A percentile compares a stretch with the other conserved stretches of the same genome.
Conservation (phyloP, 768 basidiomycete species). For the Dendrothele bispora region DNA sequence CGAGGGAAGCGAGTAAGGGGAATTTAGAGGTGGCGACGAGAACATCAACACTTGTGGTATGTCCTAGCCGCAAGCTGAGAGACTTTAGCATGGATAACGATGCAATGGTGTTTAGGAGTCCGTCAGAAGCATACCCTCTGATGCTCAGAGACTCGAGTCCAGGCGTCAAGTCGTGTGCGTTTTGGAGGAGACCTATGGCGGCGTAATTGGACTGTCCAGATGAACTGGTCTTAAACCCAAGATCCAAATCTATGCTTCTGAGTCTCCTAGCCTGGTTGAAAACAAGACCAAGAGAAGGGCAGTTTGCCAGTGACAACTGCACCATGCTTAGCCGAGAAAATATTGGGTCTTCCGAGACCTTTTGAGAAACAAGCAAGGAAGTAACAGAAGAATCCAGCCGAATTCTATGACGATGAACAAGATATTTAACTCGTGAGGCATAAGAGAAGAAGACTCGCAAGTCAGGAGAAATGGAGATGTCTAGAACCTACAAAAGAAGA, state of each 20-base stretch:
- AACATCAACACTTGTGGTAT: slow-evolving; percentile 33
- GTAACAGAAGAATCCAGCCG: slow-evolving; percentile 24
- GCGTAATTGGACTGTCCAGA: slow-evolving; percentile 15
- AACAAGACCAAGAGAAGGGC: slow-evolving; percentile 24
- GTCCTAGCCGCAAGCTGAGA: slow-evolving; percentile 39
- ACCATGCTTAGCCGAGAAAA: slow-evolving; percentile 29
- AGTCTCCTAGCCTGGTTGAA: slow-evolving; percentile 30
- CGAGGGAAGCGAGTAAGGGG: slow-evolving; percentile 37
- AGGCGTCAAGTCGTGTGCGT: slow-evolving; percentile 25
- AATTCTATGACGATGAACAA: slow-evolving; percentile 28
- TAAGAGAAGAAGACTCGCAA: slow-evolving; percentile 30
- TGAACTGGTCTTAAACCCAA: slow-evolving; percentile 33
- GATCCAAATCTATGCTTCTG: slow-evolving; percentile 34
- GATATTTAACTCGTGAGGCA: slow-evolving; percentile 35
- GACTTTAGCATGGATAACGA: slow-evolving; percentile 30
- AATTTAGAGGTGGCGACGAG: slow-evolving; percentile 37
- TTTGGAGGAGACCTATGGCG: slow-evolving; percentile 26
- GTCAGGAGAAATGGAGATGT: slow-evolving; percentile 13
- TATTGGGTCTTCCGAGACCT: slow-evolving; percentile 5
- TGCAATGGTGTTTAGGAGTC: slow-evolving; percentile 31
- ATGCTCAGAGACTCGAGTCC: slow-evolving; percentile 35
- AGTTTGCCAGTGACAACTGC: slow-evolving; percentile 27
- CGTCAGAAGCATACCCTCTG: slow-evolving; percentile 34
- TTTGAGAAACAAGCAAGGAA: slow-evolving; percentile 14
- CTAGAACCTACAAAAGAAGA: background rate